A percentile compares a stretch with the other conserved stretches of the same genome.
Conservation (phyloP, 768 basidiomycete species). For the Artomyces pyxidatus region DNA sequence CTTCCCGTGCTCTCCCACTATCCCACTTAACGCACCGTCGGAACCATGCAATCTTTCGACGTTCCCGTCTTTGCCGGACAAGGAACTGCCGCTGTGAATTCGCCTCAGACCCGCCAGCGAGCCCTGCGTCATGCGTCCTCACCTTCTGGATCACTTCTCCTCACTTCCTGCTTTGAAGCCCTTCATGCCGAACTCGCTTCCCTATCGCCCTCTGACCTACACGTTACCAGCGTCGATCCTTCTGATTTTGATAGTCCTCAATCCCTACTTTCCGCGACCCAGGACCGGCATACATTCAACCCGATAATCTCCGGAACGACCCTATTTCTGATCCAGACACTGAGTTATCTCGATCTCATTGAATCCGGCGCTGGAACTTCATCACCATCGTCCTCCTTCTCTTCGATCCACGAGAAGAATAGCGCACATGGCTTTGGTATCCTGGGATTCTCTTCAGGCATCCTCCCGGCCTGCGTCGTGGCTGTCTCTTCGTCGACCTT, state of each 20-base stretch:
- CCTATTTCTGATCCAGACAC: constrained; percentile 42
- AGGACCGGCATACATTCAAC: constrained; percentile 32
- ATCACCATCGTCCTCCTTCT: constrained; percentile 16
- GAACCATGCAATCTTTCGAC: constrained; percentile 9
- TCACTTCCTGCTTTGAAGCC: constrained; percentile 42
- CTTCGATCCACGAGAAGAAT: constrained; percentile 28
- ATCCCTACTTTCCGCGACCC: constrained; percentile 31
- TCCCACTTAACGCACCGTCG: too few relatives aligned
- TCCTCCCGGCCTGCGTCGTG: constrained; percentile 45
- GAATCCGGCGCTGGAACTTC: constrained; percentile 15
- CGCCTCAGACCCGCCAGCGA: constrained; percentile 27
- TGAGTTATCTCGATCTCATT: constrained; percentile 43
- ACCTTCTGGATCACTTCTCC: constrained; percentile 33
- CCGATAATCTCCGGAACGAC: constrained; percentile 40
- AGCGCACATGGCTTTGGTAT: constrained; percentile 28
- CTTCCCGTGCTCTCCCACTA: background rate
- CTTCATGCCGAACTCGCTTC: constrained; percentile 42
- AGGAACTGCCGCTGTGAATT: constrained; percentile 31
- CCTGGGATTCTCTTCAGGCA: constrained; percentile 50
- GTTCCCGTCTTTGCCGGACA: constrained; percentile 55
- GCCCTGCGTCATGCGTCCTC: constrained; percentile 35
- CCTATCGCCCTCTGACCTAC: constrained; percentile 31
- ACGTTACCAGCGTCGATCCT: constrained; percentile 26
- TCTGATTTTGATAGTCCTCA: constrained; percentile 35
- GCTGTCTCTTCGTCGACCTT: constrained; percentile 33